These are phyloP conservation scores for Candida quercuum DNA, from an alignment of 805 yeast species.

Conservation along the genomic window DNA sequence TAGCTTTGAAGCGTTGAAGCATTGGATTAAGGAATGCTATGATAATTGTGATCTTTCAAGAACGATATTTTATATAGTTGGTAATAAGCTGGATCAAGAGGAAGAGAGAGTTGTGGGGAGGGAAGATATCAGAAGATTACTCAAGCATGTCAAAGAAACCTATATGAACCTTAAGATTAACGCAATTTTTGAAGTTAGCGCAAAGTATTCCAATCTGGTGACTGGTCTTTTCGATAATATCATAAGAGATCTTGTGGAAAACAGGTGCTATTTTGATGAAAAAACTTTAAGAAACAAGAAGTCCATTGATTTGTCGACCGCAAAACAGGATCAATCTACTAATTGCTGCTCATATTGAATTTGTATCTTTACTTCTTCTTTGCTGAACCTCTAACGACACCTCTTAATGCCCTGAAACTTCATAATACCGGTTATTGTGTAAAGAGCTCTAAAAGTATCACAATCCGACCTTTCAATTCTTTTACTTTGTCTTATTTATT, in stretches of 20 bases:
- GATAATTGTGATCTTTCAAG: slow-evolving; percentile 28
- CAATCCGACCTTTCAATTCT: too few species aligned
- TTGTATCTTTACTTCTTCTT: background rate
- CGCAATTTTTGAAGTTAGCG: slow-evolving; percentile 43
- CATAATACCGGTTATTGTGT: too few species aligned
- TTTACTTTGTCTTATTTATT: too few species aligned
- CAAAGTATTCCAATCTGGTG: slow-evolving; percentile 34
- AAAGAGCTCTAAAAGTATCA: too few species aligned
- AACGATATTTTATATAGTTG: slow-evolving; percentile 37
- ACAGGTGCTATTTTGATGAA: slow-evolving; percentile 32
- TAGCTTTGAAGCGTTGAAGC: slow-evolving; percentile 32
- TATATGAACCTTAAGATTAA: slow-evolving; percentile 28
- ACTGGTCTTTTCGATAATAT: slow-evolving; percentile 33
- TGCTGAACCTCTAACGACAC: background rate
- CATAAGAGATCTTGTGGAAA: slow-evolving; percentile 35
- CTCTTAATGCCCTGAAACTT: too few species aligned
- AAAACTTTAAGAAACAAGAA: slow-evolving; percentile 20
- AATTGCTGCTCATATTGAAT: slow-evolving; percentile 21
- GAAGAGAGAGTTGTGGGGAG: slow-evolving; percentile 31
- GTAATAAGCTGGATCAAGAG: slow-evolving; percentile 37
- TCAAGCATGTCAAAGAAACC: slow-evolving; percentile 25
- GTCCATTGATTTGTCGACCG: slow-evolving; percentile 23
- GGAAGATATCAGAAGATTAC: slow-evolving; percentile 31
- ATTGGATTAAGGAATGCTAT: slow-evolving; percentile 39
- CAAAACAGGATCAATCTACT: slow-evolving; percentile 14